These are phyloP conservation scores for Omphalotus olearius DNA, from an alignment of 1,284 basidiomycete species.

Conservation along the genomic window DNA sequence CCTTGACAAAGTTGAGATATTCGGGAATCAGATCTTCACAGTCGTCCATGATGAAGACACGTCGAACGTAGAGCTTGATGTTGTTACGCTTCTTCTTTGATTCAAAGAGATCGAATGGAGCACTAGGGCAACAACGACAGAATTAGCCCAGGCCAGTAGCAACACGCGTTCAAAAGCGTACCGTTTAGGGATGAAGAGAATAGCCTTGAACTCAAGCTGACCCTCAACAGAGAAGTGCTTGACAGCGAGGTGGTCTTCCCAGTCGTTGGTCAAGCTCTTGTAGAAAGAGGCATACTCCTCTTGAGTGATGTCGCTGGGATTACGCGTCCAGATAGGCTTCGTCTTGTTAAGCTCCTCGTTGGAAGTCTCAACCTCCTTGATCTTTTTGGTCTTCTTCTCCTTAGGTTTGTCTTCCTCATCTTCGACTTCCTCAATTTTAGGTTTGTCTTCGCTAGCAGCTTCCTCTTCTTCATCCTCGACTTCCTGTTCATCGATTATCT, in stretches of 20 bases:
- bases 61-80: constrained; percentile 99
- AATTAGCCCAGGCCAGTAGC: constrained; percentile 15
- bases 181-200: constrained; percentile 97
- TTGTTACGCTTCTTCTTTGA: constrained; percentile 99
- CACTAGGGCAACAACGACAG: constrained; percentile 56
- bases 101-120: constrained; percentile 99
- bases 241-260: constrained; percentile 99
- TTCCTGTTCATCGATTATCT: constrained; percentile 47
- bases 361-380: constrained; percentile 87
- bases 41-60: constrained; percentile 99
- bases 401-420: constrained; percentile 88
- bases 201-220: constrained; percentile 99
- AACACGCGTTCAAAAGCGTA: constrained; percentile 31
- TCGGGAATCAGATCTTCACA: constrained; percentile 99
- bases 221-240: constrained; percentile 99
- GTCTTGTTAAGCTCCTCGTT: constrained; percentile 99
- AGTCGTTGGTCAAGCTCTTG: constrained; percentile 99
- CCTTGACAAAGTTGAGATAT: constrained; percentile 99
- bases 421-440: constrained; percentile 74
- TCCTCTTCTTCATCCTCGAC: constrained; percentile 81
- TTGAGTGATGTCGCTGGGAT: constrained; percentile 87
- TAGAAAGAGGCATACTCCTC: constrained; percentile 98
- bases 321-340: constrained; percentile 99
- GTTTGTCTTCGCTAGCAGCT: constrained; percentile 60
- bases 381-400: constrained; percentile 96